Conservation (phyloP, 108 stramenopile species). For the Mayamaea pseudoterrestris region DNA sequence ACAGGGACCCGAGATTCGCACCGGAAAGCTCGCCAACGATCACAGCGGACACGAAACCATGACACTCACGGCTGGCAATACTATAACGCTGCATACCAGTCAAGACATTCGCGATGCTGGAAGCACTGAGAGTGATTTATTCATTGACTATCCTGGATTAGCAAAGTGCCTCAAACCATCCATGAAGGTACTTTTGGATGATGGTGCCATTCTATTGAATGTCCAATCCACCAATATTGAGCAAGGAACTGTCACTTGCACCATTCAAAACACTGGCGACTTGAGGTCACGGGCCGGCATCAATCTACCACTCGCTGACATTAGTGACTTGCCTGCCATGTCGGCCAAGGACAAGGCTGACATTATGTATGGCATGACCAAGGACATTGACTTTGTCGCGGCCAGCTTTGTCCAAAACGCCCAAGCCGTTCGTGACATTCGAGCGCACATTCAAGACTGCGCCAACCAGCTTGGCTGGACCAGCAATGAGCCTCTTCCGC, state of each 20-base stretch:
- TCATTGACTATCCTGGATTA: conserved; percentile 65
- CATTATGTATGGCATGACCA: conserved; percentile 77
- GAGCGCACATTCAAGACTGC: conserved; percentile 60
- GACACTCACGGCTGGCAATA: conserved; percentile 34
- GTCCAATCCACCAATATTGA: conserved; percentile 53
- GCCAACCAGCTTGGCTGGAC: conserved; percentile 54
- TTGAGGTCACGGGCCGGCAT: conserved; percentile 92
- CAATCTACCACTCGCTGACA: conserved; percentile 92
- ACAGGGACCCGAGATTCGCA: conserved; percentile 92
- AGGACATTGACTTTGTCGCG: conserved; percentile 86
- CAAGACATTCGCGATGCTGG: conserved; percentile 32
- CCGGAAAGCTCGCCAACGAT: conserved; percentile 71
- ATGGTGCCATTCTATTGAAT: conserved; percentile 84
- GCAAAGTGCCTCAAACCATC: conserved; percentile 54
- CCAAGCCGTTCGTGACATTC: conserved; percentile 74
- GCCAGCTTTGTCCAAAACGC: conserved; percentile 86
- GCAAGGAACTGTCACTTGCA: conserved; percentile 45
- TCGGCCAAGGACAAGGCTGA: conserved; percentile 79
- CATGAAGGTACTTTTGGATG: conserved; percentile 89
- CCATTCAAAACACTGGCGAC: conserved; percentile 69
- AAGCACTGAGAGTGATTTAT: conserved; percentile 58
- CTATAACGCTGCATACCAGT: conserved; percentile 52
- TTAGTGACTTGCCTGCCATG: conserved; percentile 74
- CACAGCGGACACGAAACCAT: conserved; percentile 64
- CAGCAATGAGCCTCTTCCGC: conserved; percentile 39